phyloP scores from a whole-genome alignment of 306 rosid species.

The Vicia faba region DNA sequence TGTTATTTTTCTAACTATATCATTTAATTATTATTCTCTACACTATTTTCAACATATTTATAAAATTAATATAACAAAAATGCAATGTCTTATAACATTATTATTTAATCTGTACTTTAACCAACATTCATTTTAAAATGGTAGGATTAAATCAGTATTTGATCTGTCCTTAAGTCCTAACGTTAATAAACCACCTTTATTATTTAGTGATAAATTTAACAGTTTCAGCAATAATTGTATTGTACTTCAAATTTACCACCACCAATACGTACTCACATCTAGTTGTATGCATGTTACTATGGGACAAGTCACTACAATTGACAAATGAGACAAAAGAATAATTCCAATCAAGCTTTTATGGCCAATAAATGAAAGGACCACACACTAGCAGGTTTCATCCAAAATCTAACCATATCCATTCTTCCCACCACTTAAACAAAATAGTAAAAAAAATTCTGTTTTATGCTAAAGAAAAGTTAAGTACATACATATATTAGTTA shows the following conservation, averaged over 20 bases:
- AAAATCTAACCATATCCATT: slow-evolving; percentile 1
- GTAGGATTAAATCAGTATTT: too few relatives aligned
- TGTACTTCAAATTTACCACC: background rate
- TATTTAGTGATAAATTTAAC: too few relatives aligned
- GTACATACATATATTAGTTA: background rate
- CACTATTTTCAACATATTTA: too few relatives aligned
- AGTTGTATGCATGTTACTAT: background rate
- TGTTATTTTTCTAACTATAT: too few relatives aligned
- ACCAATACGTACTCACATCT: background rate
- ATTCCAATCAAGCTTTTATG: slow-evolving; percentile 40
- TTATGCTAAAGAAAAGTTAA: slow-evolving; percentile 1
- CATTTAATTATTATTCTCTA: too few relatives aligned
- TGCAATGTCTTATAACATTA: too few relatives aligned
- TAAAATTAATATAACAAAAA: too few relatives aligned
- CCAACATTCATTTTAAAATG: too few relatives aligned
- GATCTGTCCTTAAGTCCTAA: too few relatives aligned
- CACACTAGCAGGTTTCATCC: slow-evolving; percentile 35
- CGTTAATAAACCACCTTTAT: too few relatives aligned
- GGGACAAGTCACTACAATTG: slow-evolving; percentile 4
- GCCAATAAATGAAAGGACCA: slow-evolving; percentile 47
- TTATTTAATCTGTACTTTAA: too few relatives aligned
- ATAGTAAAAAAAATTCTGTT: background rate
- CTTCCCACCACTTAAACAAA: slow-evolving; percentile 27
- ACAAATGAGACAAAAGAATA: slow-evolving; percentile 30
- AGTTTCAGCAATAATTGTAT: too few relatives aligned